Base-by-base conservation (phyloP, 495 filamentous ascomycete genomes). In the Pseudomonodictys pantanalensis region DNA sequence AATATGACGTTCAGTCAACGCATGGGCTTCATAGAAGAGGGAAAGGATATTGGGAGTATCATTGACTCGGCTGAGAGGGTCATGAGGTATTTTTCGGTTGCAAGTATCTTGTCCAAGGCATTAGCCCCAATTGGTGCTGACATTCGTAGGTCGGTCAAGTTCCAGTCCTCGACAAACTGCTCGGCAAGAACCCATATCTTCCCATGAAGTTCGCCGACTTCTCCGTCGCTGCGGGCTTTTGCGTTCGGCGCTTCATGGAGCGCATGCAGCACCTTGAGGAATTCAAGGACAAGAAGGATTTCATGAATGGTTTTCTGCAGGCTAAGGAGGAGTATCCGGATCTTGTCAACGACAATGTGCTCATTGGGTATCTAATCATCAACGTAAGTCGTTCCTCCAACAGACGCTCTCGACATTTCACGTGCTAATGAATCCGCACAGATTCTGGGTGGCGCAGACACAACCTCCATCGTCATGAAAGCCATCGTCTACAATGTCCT, bases 401-500 rank as follows among this genome's bases (percentile, higher is more conserved):
- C 22, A 22, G 17, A 41, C 33, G 8, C 23, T 29, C 18, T 17
- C 9, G 18, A 5, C 8, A 15, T 46, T 2, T 9, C 43, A 46
- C 4, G 18, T 23, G 6, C 41, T 11, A 5, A 10, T 25, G 18
- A 45, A 33, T 17, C 28, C 2, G 17, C n/a, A 33, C 17, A 56
- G 53, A 43, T 60, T 41, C 48, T 60, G 7, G 57, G 47, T 17
- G 57, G 57, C 38, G 57, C 38, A 15, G 57, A 60, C 42, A 60
- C 57, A 32, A 60, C 47, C 23, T 47, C 35, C 42, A 60, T 53
- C 17, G 23, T 53, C 26, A 2, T 52, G 28, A 60, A 53, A 38
- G 57, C 57, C 23, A 29, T 60, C 47, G n/a, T 60, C 41, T 60
- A 60, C 47, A 22, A 33, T 5, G 45, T 60, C 57, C 57, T 60